Percentiles rank a stretch among this genome's conserved stretches.
Conservation (phyloP, 2,329 filamentous ascomycete genomes). For the Aspergillus sergii region DNA sequence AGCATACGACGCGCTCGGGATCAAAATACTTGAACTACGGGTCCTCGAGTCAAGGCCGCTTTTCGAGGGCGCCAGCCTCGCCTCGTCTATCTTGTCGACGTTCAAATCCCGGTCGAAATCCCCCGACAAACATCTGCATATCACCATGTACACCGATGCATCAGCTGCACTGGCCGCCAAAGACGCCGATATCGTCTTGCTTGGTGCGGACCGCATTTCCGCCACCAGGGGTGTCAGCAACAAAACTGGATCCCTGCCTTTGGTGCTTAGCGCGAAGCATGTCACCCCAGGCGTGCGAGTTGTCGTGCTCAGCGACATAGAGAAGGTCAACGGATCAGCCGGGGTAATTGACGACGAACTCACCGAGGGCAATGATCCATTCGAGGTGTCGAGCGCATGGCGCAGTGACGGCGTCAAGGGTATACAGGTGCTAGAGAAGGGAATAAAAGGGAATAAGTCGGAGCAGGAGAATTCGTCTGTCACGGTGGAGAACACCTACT, state of each 20-base stretch:
- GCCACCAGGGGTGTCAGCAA: slow-evolving; percentile 63
- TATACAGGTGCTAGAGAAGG: slow-evolving; percentile 23
- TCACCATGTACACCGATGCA: slow-evolving; percentile 64
- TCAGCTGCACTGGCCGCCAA: slow-evolving; percentile 57
- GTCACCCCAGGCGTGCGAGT: slow-evolving; percentile 52
- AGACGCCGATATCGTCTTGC: slow-evolving; percentile 59
- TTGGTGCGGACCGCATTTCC: slow-evolving; percentile 67
- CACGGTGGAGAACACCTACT: slow-evolving; percentile 54
- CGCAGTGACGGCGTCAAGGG: slow-evolving; percentile 26
- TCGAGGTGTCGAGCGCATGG: slow-evolving; percentile 57
- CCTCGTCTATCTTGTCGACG: slow-evolving; percentile 39
- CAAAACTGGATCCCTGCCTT: slow-evolving; percentile 66
- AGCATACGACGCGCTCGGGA: slow-evolving; percentile 37
- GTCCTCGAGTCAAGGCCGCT: slow-evolving; percentile 69
- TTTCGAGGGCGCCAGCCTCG: slow-evolving; percentile 65
- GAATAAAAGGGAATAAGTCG: slow-evolving; percentile 9
- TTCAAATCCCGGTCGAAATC: slow-evolving; percentile 24
- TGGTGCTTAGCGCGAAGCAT: slow-evolving; percentile 58
- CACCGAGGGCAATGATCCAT: slow-evolving; percentile 56
- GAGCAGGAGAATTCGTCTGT: slow-evolving; percentile 22
- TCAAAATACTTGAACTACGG: slow-evolving; percentile 54
- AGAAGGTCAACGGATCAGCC: slow-evolving; percentile 60
- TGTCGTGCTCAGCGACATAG: slow-evolving; percentile 60
- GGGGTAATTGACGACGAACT: slow-evolving; percentile 50
- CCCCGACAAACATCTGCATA: slow-evolving; percentile 30